These are phyloP conservation scores for Neopestalotiopsis sp. DNA, from an alignment of 2,329 filamentous ascomycete species.

Conservation along the genomic window DNA sequence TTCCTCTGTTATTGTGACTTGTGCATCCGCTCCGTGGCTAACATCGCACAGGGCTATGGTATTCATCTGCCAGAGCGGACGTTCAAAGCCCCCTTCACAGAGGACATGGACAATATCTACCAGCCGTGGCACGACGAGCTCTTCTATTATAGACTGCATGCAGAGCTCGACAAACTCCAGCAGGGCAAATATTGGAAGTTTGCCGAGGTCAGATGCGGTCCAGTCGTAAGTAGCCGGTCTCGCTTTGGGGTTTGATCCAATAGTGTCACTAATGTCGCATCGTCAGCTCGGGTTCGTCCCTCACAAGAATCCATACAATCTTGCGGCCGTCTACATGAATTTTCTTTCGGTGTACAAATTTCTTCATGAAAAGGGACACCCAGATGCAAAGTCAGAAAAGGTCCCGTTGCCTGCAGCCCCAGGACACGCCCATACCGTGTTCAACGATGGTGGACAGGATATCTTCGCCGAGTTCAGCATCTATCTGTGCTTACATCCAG, in stretches of 20 bases:
- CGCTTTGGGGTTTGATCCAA: not conserved
- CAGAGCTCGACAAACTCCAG: constrained; percentile 15
- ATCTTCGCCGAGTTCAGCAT: constrained; percentile 16
- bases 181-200: constrained; percentile 17
- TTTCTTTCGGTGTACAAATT: constrained; percentile 16
- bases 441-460: constrained; percentile 15
- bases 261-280: not conserved
- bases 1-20: not conserved
- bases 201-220: constrained; percentile 16
- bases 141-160: constrained; percentile 18
- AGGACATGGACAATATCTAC: constrained; percentile 6
- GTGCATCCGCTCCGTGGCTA: not conserved
- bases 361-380: constrained; percentile 12
- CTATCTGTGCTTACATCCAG: constrained; percentile 8
- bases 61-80: constrained; percentile 14
- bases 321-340: constrained; percentile 9
- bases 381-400: not conserved
- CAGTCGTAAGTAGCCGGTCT: not conserved
- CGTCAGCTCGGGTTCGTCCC: constrained; percentile 15
- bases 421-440: not conserved
- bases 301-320: constrained; percentile 13
- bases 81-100: constrained; percentile 15
- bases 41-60: constrained; percentile 1
- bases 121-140: constrained; percentile 19
- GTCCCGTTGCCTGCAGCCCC: constrained; percentile 8